Percentiles rank a stretch among this genome's conserved stretches.
Evolutionary conservation across 306 rosid species (phyloP).

Genomic region (Cotoneaster glaucophyllus): DNA sequence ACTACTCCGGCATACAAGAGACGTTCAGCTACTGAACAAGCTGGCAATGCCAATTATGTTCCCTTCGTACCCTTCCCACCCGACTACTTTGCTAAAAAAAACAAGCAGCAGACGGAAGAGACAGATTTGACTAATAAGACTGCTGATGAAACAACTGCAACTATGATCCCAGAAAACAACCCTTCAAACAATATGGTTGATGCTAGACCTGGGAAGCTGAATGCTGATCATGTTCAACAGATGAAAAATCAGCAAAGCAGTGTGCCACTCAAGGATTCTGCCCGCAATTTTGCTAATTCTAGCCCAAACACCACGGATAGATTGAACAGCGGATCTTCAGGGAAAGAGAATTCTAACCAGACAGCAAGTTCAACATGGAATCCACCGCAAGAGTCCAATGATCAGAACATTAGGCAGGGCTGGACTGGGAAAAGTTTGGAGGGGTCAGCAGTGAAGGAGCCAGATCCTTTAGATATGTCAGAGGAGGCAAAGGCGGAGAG

Average conservation of each 20-base stretch:
- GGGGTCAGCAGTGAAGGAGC: slow-evolving; percentile 92
- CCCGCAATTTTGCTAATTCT: slow-evolving; percentile 17
- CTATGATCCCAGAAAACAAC: slow-evolving; percentile 29
- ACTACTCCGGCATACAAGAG: slow-evolving; percentile 82
- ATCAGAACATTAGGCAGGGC: slow-evolving; percentile 30
- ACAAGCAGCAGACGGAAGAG: slow-evolving; percentile 36
- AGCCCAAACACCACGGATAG: background rate
- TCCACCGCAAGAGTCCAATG: slow-evolving; percentile 28
- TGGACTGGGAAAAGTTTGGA: slow-evolving; percentile 90
- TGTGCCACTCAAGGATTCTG: slow-evolving; percentile 18
- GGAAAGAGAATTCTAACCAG: slow-evolving; percentile 10
- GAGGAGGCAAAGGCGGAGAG: slow-evolving; percentile 99
- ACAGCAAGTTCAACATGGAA: slow-evolving; percentile 23
- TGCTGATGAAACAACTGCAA: slow-evolving; percentile 22
- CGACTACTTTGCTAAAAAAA: slow-evolving; percentile 71
- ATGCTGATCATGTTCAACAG: slow-evolving; percentile 6
- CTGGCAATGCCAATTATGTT: slow-evolving; percentile 54
- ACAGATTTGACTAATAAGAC: slow-evolving; percentile 22
- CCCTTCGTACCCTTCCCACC: slow-evolving; percentile 96
- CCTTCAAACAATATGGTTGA: slow-evolving; percentile 22
- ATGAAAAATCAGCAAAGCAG: slow-evolving; percentile 16
- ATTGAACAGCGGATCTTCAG: slow-evolving; percentile 5
- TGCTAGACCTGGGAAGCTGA: slow-evolving; percentile 10
- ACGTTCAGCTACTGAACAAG: slow-evolving; percentile 65
- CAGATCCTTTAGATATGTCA: slow-evolving; percentile 93